Base-by-base conservation (phyloP, 2,329 filamentous ascomycete genomes). In the Diaporthe sp. region DNA sequence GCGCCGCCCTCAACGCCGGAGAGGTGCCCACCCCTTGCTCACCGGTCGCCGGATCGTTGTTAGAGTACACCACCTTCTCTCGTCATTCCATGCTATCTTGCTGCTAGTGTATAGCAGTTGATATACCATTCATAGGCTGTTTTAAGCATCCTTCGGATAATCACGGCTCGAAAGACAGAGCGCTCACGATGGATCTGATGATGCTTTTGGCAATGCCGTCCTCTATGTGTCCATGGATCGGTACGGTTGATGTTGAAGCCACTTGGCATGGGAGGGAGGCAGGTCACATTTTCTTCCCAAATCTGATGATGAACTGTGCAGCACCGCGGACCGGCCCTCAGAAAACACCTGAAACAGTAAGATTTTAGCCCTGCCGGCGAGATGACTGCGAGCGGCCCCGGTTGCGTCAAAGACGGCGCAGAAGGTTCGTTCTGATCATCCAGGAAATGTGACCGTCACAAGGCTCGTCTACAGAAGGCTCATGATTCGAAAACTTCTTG, bases 241-340 rank as follows among this genome's bases (percentile, higher is more conserved):
- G 39, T 57, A 53, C 42, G 51, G 70, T 63, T 57, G 58, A 58
- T 53, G n/a, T 37, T 31, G 42, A 37, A 28, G 28, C n/a, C 15
- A 58, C 58, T 75, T 53, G 39, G 42, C 31, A 49, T 28, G 60
- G 34, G 22, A 25, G 42, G 17, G 20, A 44, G 53, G 22, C 31
- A 51, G 39, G 51, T 75, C 58, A 60, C 49, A 53, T 65, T 31
- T 42, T 58, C 44, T 55, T 15, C 58, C 60, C 25, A 55, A 63
- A 67, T 60, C 20, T 31, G 49, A 72, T n/a, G 28, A 20, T 31
- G 15, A 57, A 51, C 20, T 42, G 68, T 67, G 58, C 68, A 44
- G 49, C 71, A 70, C 74, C 61, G 60, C 74, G 74, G 74, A 61
- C 72, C 74, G 74, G 71, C 42, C 74, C 71, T 75, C 74, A 39